Evolutionary conservation across 495 filamentous ascomycete species (phyloP).

Genomic region (Sporormia fimetaria): DNA sequence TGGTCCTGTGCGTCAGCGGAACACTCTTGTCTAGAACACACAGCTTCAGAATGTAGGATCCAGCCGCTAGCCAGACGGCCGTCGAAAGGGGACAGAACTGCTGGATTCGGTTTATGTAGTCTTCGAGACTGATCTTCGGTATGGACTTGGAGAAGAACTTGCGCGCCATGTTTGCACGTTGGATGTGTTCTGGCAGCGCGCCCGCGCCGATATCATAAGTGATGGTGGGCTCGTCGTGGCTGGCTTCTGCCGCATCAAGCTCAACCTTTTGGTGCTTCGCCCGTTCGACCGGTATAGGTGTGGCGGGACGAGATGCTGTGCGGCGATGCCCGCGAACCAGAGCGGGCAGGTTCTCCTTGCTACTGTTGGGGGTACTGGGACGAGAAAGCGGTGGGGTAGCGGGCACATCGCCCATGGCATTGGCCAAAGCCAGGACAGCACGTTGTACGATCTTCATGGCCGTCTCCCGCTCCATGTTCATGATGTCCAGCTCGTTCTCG

Average conservation of each 20-base stretch:
- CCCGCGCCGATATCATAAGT: conserved; percentile 19
- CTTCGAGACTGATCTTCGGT: conserved; percentile 66
- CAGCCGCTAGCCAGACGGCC: conserved; percentile 85
- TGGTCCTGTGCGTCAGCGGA: conserved; percentile 66
- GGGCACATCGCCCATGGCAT: conserved; percentile 58
- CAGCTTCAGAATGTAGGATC: conserved; percentile 76
- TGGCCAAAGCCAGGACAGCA: conserved; percentile 61
- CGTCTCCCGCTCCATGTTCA: conserved; percentile 55
- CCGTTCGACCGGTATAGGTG: conserved; percentile 29
- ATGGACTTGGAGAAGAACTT: conserved; percentile 86
- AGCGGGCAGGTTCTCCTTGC: conserved; percentile 5
- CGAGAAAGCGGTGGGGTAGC: conserved; percentile 57
- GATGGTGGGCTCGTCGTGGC: conserved; percentile 28
- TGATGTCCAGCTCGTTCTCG: conserved; percentile 46
- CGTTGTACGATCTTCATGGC: conserved; percentile 71
- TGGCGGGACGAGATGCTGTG: conserved; percentile 31
- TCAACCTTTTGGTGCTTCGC: conserved; percentile 36
- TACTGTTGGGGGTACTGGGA: conserved; percentile 41
- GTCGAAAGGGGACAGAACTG: conserved; percentile 92
- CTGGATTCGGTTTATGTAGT: conserved; percentile 81
- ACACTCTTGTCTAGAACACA: conserved; percentile 57
- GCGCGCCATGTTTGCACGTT: conserved; percentile 69
- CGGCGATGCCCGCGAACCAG: conserved; percentile 29
- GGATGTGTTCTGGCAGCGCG: conserved; percentile 51
- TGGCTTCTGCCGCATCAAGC: conserved; percentile 36